Base-by-base conservation (phyloP, 1,284 basidiomycete species). In the Afroboletus lepidellus region DNA sequence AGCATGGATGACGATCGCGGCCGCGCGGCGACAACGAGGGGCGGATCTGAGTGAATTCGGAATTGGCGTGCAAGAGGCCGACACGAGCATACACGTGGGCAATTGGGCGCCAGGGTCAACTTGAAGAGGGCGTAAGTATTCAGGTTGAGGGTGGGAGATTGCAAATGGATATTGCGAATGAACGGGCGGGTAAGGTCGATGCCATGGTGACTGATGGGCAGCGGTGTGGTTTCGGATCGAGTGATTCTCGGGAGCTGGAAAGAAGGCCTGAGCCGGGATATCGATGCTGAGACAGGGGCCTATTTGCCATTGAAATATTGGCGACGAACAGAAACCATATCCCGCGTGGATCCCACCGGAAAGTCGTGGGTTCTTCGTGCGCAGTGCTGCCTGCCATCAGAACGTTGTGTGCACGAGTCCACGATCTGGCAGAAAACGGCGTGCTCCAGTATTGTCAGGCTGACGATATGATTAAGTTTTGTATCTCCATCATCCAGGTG, bases 311-410 rank as follows among this genome's bases (percentile, higher is more conserved):
- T 23, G 18, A 32, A 18, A 23, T 11, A 20, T 15, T 20, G 8
- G n/a, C 8, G 7, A 32, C 33, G 5, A 4, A 8, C n/a, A 18
- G 33, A 36, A 36, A 42, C 24, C 34, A 9, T 56, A 46, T 48
- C 38, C 46, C 51, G 42, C 51, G 55, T 56, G 51, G 39, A 5
- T 23, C 16, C 3, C 24, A 20, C 11, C 46, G n/a, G n/a, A n/a
- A n/a, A n/a, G n/a, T n/a, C n/a, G n/a, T 23, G 44, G 44, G 7
- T 36, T 15, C 25, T 95, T 96, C 66, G 81, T 98, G 43, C 85
- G 91, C 43, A 94, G n/a, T 92, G 0, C 79, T 98, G 0, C 87
- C 90, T 16, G 82, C 93, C 5, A 93, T 98, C 58, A 84, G 95
- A 38, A 88, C 94, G 62, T 82, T 92, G 47, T 98, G 93, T 69